These are phyloP conservation scores for Tricladium varicosporioides DNA, from an alignment of 2,329 filamentous ascomycete species.

Conservation along the genomic window DNA sequence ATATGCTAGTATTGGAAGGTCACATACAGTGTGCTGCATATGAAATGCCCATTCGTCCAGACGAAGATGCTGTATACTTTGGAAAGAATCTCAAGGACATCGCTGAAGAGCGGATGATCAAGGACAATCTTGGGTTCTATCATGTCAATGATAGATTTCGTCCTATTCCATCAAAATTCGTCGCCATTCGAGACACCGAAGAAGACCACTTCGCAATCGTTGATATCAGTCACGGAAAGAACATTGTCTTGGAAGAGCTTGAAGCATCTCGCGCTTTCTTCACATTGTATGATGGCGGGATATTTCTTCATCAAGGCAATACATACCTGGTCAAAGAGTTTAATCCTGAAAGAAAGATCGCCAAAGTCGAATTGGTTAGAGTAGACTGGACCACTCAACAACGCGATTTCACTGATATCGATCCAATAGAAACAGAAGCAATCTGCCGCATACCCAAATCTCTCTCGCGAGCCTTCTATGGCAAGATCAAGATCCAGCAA, in stretches of 20 bases:
- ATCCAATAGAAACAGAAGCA: slow-evolving; percentile 87
- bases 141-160: slow-evolving; percentile 88
- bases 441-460: slow-evolving; percentile 69
- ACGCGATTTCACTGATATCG: slow-evolving; percentile 90
- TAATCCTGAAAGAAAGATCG: slow-evolving; percentile 73
- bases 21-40: slow-evolving; percentile 94
- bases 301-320: slow-evolving; percentile 94
- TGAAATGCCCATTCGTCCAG: slow-evolving; percentile 86
- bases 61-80: slow-evolving; percentile 76
- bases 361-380: slow-evolving; percentile 82
- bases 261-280: slow-evolving; percentile 94
- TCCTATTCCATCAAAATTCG: slow-evolving; percentile 76
- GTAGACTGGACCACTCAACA: slow-evolving; percentile 96
- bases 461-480: slow-evolving; percentile 74
- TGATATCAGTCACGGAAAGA: slow-evolving; percentile 78
- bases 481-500: slow-evolving; percentile 79
- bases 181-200: slow-evolving; percentile 84
- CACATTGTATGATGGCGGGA: slow-evolving; percentile 93
- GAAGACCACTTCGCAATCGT: slow-evolving; percentile 94
- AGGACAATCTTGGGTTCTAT: slow-evolving; percentile 77
- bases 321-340: slow-evolving; percentile 92
- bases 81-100: slow-evolving; percentile 69
- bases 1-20: slow-evolving; percentile 86
- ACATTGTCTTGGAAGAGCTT: slow-evolving; percentile 89
- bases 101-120: slow-evolving; percentile 69